Conservation (phyloP, 768 basidiomycete species). For the Podaxis carcinomalis region DNA sequence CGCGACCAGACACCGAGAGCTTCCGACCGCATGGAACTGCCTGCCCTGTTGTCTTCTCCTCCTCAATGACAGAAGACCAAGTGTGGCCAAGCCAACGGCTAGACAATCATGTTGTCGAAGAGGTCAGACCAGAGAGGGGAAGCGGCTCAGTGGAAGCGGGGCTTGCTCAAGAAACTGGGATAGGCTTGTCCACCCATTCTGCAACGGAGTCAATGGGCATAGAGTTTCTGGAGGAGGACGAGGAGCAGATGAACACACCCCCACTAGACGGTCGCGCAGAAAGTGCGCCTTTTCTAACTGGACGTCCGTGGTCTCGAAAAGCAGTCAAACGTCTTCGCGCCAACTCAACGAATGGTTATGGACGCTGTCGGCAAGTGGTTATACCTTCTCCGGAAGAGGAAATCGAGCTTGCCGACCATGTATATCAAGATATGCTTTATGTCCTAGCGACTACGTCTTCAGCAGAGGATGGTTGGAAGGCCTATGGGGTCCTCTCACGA, state of each 20-base stretch:
- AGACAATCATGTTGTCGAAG: neutral
- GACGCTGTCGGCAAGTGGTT: neutral
- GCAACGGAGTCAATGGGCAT: neutral
- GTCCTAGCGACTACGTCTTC: slow-evolving; percentile 5
- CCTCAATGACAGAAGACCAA: neutral
- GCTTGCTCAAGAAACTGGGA: neutral
- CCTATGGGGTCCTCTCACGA: slow-evolving; percentile 33
- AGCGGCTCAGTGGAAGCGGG: neutral
- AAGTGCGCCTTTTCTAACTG: neutral
- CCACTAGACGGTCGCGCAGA: neutral
- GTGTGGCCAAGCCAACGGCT: neutral
- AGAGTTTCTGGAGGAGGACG: neutral
- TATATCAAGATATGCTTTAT: slow-evolving; percentile 3
- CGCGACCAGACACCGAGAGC: neutral
- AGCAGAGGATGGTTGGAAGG: slow-evolving; percentile 34
- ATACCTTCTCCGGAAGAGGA: slow-evolving; percentile 3
- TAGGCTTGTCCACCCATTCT: neutral
- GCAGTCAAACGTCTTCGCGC: slow-evolving; percentile 2
- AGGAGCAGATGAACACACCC: neutral
- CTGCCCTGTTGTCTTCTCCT: neutral
- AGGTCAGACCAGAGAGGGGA: neutral
- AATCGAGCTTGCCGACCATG: neutral
- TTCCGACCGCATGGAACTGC: neutral
- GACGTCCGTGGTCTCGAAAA: slow-evolving; percentile 6
- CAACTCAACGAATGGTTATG: neutral